Conservation (phyloP, 2,329 filamentous ascomycete genomes). For the Colletotrichum spinosum region DNA sequence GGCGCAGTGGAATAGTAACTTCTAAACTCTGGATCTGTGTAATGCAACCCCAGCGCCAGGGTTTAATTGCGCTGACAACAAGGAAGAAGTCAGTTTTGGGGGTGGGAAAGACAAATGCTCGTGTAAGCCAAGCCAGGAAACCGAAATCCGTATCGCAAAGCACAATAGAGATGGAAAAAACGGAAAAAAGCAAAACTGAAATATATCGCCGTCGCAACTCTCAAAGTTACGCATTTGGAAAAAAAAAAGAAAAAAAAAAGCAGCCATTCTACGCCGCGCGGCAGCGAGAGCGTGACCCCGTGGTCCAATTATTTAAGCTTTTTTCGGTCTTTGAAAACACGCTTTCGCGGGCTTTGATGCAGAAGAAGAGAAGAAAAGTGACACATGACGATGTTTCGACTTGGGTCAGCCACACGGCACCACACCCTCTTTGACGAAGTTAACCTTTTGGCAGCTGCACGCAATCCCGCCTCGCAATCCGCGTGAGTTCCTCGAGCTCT, state of each 20-base stretch:
- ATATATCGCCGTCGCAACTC: slow-evolving; percentile 13
- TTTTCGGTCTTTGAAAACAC: slow-evolving; percentile 35
- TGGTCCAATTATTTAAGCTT: slow-evolving; percentile 30
- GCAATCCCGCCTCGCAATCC: slow-evolving; percentile 33
- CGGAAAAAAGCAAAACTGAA: slow-evolving; percentile 7
- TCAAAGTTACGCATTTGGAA: slow-evolving; percentile 14
- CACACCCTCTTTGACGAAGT: slow-evolving; percentile 2
- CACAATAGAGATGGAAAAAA: too few relatives aligned
- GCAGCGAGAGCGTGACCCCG: slow-evolving; percentile 2
- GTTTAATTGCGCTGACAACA: too few relatives aligned
- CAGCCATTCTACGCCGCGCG: neutral
- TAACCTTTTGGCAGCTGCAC: slow-evolving; percentile 37
- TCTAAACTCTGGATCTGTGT: slow-evolving; percentile 14
- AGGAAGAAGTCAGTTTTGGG: too few relatives aligned
- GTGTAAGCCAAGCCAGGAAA: too few relatives aligned
- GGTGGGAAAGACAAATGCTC: too few relatives aligned
- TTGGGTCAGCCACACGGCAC: slow-evolving; percentile 20
- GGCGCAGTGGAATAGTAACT: slow-evolving; percentile 24
- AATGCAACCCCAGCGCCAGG: slow-evolving; percentile 16
- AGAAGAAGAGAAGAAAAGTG: slow-evolving; percentile 2
- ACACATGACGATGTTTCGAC: slow-evolving; percentile 36
- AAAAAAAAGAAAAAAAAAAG: neutral
- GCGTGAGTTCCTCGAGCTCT: neutral
- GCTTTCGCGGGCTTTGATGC: slow-evolving; percentile 34
- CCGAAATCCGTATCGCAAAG: too few relatives aligned